Base-by-base conservation (phyloP, 805 yeast genomes). In the Sporopachydermia quercuum region DNA sequence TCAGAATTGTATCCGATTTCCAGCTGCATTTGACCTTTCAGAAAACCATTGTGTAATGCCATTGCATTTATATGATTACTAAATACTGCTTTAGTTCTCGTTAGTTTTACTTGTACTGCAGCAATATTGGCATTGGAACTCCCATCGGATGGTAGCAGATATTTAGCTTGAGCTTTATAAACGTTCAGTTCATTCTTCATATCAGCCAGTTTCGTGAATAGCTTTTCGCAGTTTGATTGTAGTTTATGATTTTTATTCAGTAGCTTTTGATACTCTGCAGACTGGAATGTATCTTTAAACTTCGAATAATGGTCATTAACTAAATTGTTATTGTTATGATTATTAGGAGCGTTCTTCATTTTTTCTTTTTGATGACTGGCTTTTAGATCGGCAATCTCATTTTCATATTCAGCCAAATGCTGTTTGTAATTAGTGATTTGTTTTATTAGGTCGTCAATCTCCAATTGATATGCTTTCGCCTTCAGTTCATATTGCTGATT, bases 251-350 rank as follows among this genome's bases (percentile, higher is more conserved):
- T 47, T 13, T 53, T 52, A 13, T 55, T 49, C 34, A 47, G 50
- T 16, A 49, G 44, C 30, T 60, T 48, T 19, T 62, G 65, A 16
- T 48, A 49, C 1, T 49, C 45, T 27, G 55, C 44, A 15, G 47
- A 48, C 15, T 49, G 49, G 19, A 47, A 47, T 19, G 51, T 53
- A 11, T 45, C 38, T 19, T 61, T 63, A 19, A 57, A 43, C 18
- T 53, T 49, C 8, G 42, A 44, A 15, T 51, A 52, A 19, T 58
- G 59, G 15, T 48, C 43, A 37, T 48, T 48, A 16, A 53, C 44
- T 4, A 49, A 37, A 16, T 50, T 52, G 36, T 48, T 52, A 19
- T 55, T 55, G 16, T 48, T 50, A 38, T 58, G 63, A 19, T 52
- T 44, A 5, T 51, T 47, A 6, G 49, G 46, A 6, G 49, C 47